Evolutionary conservation across 2,329 filamentous ascomycete species (phyloP).

Genomic region (Alternaria burnsii): DNA sequence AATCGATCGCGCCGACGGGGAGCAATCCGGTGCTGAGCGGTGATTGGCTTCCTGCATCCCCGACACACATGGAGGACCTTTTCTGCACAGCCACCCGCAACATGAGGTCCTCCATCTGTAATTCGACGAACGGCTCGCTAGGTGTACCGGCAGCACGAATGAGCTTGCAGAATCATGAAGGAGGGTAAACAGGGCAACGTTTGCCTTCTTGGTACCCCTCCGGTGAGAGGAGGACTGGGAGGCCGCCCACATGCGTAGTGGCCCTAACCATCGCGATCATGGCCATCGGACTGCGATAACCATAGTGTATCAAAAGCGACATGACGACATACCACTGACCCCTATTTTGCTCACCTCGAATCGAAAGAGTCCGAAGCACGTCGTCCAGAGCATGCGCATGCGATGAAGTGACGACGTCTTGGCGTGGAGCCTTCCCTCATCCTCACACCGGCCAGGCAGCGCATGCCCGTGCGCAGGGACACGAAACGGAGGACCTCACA

Average conservation of each 20-base stretch:
- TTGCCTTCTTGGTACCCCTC: conserved; percentile 12
- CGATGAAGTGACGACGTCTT: not conserved
- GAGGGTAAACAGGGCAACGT: conserved; percentile 7
- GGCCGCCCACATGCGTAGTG: conserved; percentile 15
- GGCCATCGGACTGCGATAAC: conserved; percentile 6
- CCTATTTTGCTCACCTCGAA: not conserved
- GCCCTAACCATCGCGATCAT: conserved; percentile 3
- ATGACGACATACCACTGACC: not conserved
- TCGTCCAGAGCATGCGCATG: not conserved
- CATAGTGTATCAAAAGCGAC: not conserved
- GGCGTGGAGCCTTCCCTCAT: conserved; percentile 22
- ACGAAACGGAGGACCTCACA: conserved; percentile 32
- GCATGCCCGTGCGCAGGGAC: conserved; percentile 23
- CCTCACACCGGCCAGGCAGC: conserved; percentile 36
- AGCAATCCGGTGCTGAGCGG: not conserved
- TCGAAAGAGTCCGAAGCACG: not conserved
- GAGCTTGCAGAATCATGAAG: conserved; percentile 1
- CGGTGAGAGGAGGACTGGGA: conserved; percentile 4
- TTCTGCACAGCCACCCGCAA: conserved; percentile 13
- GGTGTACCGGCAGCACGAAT: conserved; percentile 8
- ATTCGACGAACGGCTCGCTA: conserved; percentile 8
- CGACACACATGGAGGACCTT: conserved; percentile 13
- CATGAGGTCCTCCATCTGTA: conserved; percentile 13
- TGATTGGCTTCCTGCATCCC: conserved; percentile 10
- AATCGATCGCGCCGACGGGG: conserved; percentile 7